Base-by-base conservation (phyloP, 495 filamentous ascomycete species). In the Penicillium pulvis region DNA sequence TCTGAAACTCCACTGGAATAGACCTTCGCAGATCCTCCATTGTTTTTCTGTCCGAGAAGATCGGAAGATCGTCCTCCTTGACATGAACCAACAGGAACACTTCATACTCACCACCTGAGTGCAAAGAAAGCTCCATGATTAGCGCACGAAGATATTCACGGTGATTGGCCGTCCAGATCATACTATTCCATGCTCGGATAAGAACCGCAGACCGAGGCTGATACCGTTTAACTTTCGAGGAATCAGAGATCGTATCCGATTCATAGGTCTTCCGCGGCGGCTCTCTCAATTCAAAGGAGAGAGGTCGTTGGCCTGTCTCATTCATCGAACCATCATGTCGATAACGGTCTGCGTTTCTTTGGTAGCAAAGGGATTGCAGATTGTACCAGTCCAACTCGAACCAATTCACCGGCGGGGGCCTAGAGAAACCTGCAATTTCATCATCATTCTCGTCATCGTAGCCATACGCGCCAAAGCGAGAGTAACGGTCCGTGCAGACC, bases 21-120 rank as follows among this genome's bases (percentile, higher is more conserved):
- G 76, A 71, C 14, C 74, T 71, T 16, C 80, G 61, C 16, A 71
- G 53, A 7, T 57, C 45, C 7, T 80, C 66, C 62, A 91, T 87
- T 1, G 77, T 73, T 23, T 75, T 71, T 17, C 74, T 65, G 66
- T 83, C 75, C 6, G 76, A 74, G 53, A 91, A 87, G 3, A 67
- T 62, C 1, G 79, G 70, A 44, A 84, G 64, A 30, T 72, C 64
- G 48, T 71, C 55, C 53, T 91, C 83, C 57, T 86, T 90, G 57
- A 90, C 82, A 49, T 94, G 87, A 23, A 93, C 81, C 53, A 93
- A 79, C 4, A 94, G 72, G 61, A 88, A 89, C 33, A 94, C 82
- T 62, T 90, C 80, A 66, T 91, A 93, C 72, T 91, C 87, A 11
- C 84, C 89, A 3, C 91, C 91, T 8, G 87, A 86, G 48, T 84